Base-by-base conservation (phyloP, 305 asterid species). In the Petunia hybrid region DNA sequence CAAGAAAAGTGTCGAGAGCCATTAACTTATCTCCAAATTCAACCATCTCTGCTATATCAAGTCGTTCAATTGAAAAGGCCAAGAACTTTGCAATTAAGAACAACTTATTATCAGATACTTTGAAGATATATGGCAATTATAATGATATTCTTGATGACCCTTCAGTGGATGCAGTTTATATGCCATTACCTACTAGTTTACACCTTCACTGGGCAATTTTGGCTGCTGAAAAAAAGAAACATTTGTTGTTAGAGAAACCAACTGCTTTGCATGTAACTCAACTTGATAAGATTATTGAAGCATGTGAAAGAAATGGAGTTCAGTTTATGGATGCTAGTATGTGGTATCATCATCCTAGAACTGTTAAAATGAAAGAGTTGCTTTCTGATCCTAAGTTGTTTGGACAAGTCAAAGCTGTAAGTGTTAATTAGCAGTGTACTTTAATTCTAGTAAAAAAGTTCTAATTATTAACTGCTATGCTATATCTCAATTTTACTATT, bases 321-420 rank as follows among this genome's bases (percentile, higher is more conserved):
- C 98, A 93, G 91, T 91, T 92, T 76, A 94, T 94, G 98, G 97
- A 94, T 82, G 97, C 90, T 6, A 92, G 92, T 81, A 93, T 94
- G 95, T 93, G 98, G 98, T 89, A 89, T 89, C 98, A 94, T 87
- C 97, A 94, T 81, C 98, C 97, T 16, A 87, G 98, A 85, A 94
- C 98, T 53, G 79, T 78, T 0, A 87, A 82, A 61, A 91, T 94
- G 92, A 93, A 89, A 85, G 93, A 90, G 22, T 6, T 94, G 70
- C 46, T 93, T 1, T 81, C 84, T 36, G 74, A 93, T 86, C 67
- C 85, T 7, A 78, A 89, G 36, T 71, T 82, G 59, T 91, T 91
- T 71, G 95, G 98, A 35, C 87, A 84, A 76, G 84, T 91, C 85
- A 89, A 79, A 88, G 83, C 88, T 53, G 98, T 91, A 85, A 88